Percentiles rank a stretch among this genome's conserved stretches.
Conservation (phyloP, 2,329 filamentous ascomycete genomes). For the Acephala macrosclerotiorum region DNA sequence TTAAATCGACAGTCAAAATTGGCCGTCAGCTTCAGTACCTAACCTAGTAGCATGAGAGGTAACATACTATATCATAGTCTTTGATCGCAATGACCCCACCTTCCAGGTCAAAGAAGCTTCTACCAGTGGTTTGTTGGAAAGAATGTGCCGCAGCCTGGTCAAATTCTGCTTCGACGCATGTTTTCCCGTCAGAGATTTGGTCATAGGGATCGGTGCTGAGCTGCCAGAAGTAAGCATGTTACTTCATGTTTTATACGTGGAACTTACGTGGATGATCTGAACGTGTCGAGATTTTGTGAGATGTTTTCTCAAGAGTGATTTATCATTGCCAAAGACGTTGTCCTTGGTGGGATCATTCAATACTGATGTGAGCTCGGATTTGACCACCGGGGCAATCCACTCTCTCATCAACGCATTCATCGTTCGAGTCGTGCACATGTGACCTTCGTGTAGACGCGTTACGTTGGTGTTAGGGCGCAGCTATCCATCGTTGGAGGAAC, state of each 20-base stretch:
- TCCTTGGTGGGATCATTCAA: background rate
- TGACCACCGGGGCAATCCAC: background rate
- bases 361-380: background rate
- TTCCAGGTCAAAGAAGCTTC: background rate
- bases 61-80: constrained; percentile 9
- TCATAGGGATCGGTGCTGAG: background rate
- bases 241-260: background rate
- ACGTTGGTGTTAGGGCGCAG: background rate
- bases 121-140: background rate
- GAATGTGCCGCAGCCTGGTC: background rate
- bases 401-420: background rate
- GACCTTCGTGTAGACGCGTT: constrained; percentile 1
- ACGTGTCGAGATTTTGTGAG: background rate
- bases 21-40: background rate
- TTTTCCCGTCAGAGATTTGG: background rate
- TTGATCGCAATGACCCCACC: constrained; percentile 5
- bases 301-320: background rate
- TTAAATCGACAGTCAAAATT: background rate
- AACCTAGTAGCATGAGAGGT: background rate
- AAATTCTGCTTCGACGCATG: background rate
- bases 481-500: background rate
- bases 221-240: background rate
- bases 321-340: background rate
- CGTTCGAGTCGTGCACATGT: background rate
- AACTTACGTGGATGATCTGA: constrained; percentile 9